phyloP scores from a whole-genome alignment of 1,284 basidiomycete genomes.

The Apiotrichum domesticum region DNA sequence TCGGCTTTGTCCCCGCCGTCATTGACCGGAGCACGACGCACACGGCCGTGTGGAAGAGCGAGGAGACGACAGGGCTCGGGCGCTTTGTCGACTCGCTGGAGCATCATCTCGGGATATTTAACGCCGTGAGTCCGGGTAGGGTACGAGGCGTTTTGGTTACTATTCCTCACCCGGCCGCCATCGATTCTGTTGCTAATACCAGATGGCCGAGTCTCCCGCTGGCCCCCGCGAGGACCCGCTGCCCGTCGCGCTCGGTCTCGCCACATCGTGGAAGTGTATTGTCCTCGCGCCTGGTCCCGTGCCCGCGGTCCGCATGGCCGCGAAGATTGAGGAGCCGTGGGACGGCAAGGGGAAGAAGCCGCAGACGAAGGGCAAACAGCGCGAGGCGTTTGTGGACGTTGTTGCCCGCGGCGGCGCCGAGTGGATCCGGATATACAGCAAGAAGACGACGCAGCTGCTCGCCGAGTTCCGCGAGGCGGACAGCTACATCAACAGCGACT shows the following conservation, averaged over 20 bases:
- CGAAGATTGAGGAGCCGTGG: background rate
- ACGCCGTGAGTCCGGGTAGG: constrained; percentile 12
- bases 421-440: constrained; percentile 77
- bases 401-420: constrained; percentile 63
- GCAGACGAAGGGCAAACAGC: constrained; percentile 21
- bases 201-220: constrained; percentile 8
- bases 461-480: constrained; percentile 74
- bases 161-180: background rate
- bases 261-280: constrained; percentile 62
- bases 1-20: constrained; percentile 12
- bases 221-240: constrained; percentile 29
- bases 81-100: constrained; percentile 24
- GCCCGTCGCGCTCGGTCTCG: constrained; percentile 36
- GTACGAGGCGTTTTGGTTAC: too few relatives aligned
- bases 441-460: constrained; percentile 61
- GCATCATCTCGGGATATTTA: constrained; percentile 14
- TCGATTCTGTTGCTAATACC: background rate
- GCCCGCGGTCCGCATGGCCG: constrained; percentile 49
- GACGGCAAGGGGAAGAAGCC: constrained; percentile 5
- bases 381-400: constrained; percentile 58
- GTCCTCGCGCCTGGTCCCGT: constrained; percentile 57
- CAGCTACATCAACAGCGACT: constrained; percentile 57
- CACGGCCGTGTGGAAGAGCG: constrained; percentile 18
- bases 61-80: constrained; percentile 23
- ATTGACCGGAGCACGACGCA: constrained; percentile 6